Conservation (phyloP, 345 rosid genomes). For the Cardiospermum halicacabum region DNA sequence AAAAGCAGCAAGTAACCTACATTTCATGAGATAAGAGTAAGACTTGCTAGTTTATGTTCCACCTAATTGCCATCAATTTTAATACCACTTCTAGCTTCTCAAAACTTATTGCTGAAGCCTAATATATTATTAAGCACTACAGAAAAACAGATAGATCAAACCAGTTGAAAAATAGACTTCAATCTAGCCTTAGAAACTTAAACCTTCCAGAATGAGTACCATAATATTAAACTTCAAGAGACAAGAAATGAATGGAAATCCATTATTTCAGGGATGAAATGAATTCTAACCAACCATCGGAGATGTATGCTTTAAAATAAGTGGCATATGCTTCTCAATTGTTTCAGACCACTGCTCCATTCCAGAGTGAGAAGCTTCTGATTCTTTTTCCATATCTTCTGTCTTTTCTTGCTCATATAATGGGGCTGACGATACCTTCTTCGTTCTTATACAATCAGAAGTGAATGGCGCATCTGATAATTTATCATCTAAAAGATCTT, state of each 20-base stretch:
- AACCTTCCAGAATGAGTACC: background rate
- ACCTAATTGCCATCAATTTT: background rate
- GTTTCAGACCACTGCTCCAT: conserved; percentile 66
- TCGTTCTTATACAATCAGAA: conserved; percentile 71
- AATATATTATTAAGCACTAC: background rate
- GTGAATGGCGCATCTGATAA: conserved; percentile 66
- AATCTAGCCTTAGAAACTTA: background rate
- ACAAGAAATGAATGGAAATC: background rate
- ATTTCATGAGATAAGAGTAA: background rate
- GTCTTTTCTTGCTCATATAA: conserved; percentile 46
- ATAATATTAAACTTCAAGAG: conserved; percentile 6
- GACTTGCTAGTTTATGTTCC: background rate
- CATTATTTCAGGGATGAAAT: conserved; percentile 1
- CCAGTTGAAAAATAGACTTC: background rate
- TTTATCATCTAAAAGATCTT: conserved; percentile 65
- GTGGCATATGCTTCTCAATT: conserved; percentile 63
- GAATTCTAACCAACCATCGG: conserved; percentile 55
- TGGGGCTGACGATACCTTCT: conserved; percentile 87
- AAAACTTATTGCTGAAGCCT: background rate
- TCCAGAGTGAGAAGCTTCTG: conserved; percentile 41
- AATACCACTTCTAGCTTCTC: background rate
- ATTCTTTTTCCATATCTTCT: conserved; percentile 40
- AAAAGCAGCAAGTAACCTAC: background rate
- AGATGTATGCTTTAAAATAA: conserved; percentile 60
- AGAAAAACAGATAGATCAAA: background rate